Evolutionary conservation across 306 rosid species (phyloP).

Genomic region (Comarum palustre): DNA sequence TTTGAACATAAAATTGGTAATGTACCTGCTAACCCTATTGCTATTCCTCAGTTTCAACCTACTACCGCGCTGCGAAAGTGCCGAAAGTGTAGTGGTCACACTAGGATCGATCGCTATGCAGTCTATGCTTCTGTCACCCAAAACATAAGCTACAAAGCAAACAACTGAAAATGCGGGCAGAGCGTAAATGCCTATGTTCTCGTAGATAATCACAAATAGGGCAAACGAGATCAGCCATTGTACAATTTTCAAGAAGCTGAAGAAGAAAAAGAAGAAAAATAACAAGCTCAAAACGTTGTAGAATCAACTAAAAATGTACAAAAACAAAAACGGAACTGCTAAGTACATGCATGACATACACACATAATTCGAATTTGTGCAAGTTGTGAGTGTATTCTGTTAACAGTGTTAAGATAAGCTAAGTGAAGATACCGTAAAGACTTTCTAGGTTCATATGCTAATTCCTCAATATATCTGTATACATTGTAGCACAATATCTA

Average conservation of each 20-base stretch:
- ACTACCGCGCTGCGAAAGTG: constrained; percentile 3
- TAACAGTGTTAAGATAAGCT: too few relatives aligned
- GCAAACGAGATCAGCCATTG: constrained; percentile 29
- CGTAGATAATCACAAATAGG: constrained; percentile 22
- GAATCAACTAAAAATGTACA: neutral
- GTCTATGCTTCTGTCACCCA: constrained; percentile 8
- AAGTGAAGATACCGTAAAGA: too few relatives aligned
- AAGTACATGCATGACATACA: neutral
- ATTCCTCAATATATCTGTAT: too few relatives aligned
- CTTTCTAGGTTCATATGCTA: too few relatives aligned
- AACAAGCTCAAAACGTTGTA: neutral
- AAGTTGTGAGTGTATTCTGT: neutral
- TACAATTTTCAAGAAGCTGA: constrained; percentile 25
- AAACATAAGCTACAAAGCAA: constrained; percentile 6
- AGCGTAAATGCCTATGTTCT: constrained; percentile 12
- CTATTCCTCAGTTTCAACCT: constrained; percentile 10
- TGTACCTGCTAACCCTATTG: constrained; percentile 9
- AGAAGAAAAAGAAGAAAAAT: neutral
- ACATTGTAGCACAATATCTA: too few relatives aligned
- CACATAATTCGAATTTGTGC: neutral
- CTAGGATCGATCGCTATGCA: neutral
- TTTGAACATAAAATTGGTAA: constrained; percentile 22
- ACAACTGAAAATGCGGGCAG: neutral
- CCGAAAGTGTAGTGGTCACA: constrained; percentile 11
- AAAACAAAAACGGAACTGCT: neutral